A percentile compares a stretch with the other conserved stretches of the same genome.
phyloP scores from a whole-genome alignment of 2,329 filamentous ascomycete species.

The Seiridium unicorne region DNA sequence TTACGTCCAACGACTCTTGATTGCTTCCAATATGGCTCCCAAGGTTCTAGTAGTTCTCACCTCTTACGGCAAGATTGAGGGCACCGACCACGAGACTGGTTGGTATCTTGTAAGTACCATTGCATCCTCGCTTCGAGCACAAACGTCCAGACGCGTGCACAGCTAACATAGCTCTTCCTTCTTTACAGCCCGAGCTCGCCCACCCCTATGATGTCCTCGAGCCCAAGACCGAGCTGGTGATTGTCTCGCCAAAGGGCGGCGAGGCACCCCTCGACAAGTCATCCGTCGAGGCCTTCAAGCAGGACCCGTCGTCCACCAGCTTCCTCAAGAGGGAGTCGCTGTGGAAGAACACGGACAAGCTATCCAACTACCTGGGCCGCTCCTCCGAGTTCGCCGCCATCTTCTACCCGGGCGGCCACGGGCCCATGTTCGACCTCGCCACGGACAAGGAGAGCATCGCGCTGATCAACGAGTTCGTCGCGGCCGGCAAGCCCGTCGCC shows the following conservation, averaged over 20 bases:
- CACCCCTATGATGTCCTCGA: conserved; percentile 61
- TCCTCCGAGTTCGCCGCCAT: conserved; percentile 62
- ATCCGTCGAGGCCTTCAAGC: conserved; percentile 54
- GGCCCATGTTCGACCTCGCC: conserved; percentile 67
- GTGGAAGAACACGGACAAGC: conserved; percentile 62
- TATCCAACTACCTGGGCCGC: conserved; percentile 55
- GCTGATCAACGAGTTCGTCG: conserved; percentile 62
- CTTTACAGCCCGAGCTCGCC: conserved; percentile 55
- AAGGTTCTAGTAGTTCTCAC: conserved; percentile 72
- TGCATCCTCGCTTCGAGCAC: background rate
- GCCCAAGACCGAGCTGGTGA: conserved; percentile 49
- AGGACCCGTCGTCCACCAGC: conserved; percentile 47
- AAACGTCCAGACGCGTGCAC: background rate
- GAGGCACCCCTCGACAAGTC: conserved; percentile 58
- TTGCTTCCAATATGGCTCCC: conserved; percentile 38
- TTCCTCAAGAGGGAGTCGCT: conserved; percentile 57
- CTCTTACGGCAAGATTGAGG: conserved; percentile 52
- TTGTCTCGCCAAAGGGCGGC: conserved; percentile 64
- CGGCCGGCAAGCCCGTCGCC: conserved; percentile 59
- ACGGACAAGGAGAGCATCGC: conserved; percentile 54
- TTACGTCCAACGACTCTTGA: background rate
- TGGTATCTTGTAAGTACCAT: conserved; percentile 62
- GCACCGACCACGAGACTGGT: conserved; percentile 57
- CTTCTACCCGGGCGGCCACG: conserved; percentile 58
- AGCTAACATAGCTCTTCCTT: background rate